Evolutionary conservation across 192 early-diverging fungal species (phyloP).

Genomic region (Backusella morwellensis): DNA sequence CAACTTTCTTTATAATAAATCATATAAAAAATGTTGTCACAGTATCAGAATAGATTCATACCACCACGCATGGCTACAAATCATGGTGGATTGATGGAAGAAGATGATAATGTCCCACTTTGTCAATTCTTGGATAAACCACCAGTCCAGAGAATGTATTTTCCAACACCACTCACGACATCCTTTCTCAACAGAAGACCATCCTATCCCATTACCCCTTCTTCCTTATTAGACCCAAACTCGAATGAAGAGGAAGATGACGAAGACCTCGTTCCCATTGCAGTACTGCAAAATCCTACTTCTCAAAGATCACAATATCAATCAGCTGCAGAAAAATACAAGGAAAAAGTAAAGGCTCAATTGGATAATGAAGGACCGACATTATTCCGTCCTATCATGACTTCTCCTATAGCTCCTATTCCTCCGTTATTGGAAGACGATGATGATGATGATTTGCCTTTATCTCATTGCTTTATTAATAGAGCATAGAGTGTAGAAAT

Average conservation of each 20-base stretch:
- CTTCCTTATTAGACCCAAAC: conserved; percentile 1
- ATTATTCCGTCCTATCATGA: not conserved
- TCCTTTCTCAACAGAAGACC: not conserved
- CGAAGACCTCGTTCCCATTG: conserved; percentile 19
- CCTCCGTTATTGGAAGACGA: conserved; percentile 6
- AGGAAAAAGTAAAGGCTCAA: conserved; percentile 19
- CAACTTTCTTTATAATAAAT: not conserved
- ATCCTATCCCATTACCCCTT: not conserved
- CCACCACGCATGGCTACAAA: not conserved
- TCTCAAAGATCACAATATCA: conserved; percentile 5
- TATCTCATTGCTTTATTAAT: conserved; percentile 13
- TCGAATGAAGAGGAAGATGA: conserved; percentile 21
- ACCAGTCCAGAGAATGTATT: not conserved
- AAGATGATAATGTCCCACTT: conserved; percentile 11
- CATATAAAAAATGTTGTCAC: not conserved
- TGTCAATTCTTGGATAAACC: not conserved
- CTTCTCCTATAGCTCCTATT: not conserved
- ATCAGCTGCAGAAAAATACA: conserved; percentile 25
- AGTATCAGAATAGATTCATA: not conserved
- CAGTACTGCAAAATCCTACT: conserved; percentile 1
- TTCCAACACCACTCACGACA: not conserved
- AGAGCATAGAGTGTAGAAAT: not conserved
- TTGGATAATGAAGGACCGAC: not conserved
- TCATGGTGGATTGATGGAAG: not conserved
- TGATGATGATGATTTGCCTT: conserved; percentile 16